These are phyloP conservation scores for Candida albicans DNA, from an alignment of 1,139 yeast genomes.

Conservation along the genomic window DNA sequence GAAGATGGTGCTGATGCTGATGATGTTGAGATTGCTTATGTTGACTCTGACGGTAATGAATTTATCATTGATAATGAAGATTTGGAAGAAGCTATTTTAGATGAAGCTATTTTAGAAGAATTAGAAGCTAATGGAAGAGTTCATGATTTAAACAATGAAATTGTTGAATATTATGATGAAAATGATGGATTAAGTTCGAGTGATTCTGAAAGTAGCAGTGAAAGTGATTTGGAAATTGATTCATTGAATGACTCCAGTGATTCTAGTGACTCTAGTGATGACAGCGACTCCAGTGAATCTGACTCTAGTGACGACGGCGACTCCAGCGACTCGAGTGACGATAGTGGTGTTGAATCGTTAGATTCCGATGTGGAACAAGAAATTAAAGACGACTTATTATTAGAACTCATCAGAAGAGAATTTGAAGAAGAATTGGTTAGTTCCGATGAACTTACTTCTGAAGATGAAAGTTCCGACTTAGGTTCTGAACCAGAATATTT, in stretches of 20 bases:
- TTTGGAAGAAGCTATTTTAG: slow-evolving; percentile 36
- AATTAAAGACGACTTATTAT: slow-evolving; percentile 34
- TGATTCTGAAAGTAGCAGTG: neutral
- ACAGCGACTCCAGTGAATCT: neutral
- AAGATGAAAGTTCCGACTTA: slow-evolving; percentile 29
- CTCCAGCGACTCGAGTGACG: neutral
- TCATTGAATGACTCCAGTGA: slow-evolving; percentile 6
- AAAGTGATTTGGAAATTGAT: neutral
- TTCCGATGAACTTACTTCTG: slow-evolving; percentile 29
- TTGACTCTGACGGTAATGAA: slow-evolving; percentile 18
- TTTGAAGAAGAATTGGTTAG: slow-evolving; percentile 38
- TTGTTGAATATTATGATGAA: slow-evolving; percentile 39
- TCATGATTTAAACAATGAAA: slow-evolving; percentile 41
- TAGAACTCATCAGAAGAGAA: slow-evolving; percentile 43
- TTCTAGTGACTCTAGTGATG: neutral
- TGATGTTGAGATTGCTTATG: slow-evolving; percentile 11
- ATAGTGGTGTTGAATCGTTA: neutral
- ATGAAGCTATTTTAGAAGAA: slow-evolving; percentile 32
- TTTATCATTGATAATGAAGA: slow-evolving; percentile 37
- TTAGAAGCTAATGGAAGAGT: slow-evolving; percentile 39
- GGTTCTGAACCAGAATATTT: slow-evolving; percentile 36
- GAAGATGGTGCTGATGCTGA: slow-evolving; percentile 10
- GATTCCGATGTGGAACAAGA: slow-evolving; percentile 25
- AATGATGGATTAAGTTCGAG: slow-evolving; percentile 13
- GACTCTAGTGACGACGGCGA: neutral